Percentiles rank a stretch among this genome's conserved stretches.
These are phyloP conservation scores for Pulveroboletus sp. DNA, from an alignment of 768 basidiomycete species.

Conservation along the genomic window DNA sequence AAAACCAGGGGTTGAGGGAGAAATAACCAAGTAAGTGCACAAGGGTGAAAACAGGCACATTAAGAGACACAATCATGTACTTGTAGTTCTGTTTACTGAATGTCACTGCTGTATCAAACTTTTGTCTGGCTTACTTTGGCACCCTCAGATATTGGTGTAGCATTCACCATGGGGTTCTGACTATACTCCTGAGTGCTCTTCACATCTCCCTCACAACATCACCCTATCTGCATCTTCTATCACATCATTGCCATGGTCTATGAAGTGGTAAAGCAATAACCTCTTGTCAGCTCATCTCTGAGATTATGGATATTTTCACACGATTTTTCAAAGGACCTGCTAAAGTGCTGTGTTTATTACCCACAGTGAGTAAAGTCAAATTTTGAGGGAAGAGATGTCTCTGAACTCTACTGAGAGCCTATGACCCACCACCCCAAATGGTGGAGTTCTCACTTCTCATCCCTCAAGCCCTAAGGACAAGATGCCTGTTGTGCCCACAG, in stretches of 20 bases:
- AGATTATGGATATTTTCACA: slow-evolving; percentile 69
- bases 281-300: slow-evolving; percentile 76
- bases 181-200: slow-evolving; percentile 31
- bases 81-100: too few species aligned
- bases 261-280: slow-evolving; percentile 81
- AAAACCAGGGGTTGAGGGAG: too few species aligned
- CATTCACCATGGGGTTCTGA: too few species aligned
- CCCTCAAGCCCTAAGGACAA: slow-evolving; percentile 42
- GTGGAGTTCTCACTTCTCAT: slow-evolving; percentile 37
- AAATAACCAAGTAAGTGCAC: too few species aligned
- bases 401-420: slow-evolving; percentile 44
- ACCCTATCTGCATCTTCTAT: slow-evolving; percentile 38
- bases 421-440: slow-evolving; percentile 56
- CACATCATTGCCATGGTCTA: slow-evolving; percentile 42
- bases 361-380: slow-evolving; percentile 42
- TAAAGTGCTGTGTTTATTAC: slow-evolving; percentile 40
- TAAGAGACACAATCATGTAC: too few species aligned
- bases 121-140: too few species aligned
- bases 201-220: slow-evolving; percentile 36
- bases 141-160: too few species aligned
- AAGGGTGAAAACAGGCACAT: too few species aligned
- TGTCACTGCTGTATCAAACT: too few species aligned
- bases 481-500: slow-evolving; percentile 39
- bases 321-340: slow-evolving; percentile 42
- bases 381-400: slow-evolving; percentile 44